These are phyloP conservation scores for Trichoderma sp. DNA, from an alignment of 2,329 filamentous ascomycete genomes.

Conservation along the genomic window DNA sequence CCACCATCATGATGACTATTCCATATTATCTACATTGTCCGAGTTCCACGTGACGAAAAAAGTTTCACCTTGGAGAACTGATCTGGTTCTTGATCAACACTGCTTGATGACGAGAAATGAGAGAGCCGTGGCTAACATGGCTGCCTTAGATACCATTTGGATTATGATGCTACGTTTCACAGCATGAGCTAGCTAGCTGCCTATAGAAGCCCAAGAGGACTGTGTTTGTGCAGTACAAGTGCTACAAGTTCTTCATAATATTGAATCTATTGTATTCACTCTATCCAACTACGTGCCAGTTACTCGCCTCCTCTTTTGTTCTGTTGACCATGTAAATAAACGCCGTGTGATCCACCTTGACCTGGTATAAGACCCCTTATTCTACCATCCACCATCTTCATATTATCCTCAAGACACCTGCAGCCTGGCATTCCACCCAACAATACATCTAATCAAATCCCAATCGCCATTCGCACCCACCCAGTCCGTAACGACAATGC, in stretches of 20 bases:
- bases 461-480: conserved; percentile 85
- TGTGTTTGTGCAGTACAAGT: background rate
- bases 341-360: background rate
- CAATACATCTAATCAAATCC: conserved; percentile 83
- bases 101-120: background rate
- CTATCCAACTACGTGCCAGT: background rate
- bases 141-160: background rate
- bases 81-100: conserved; percentile 35
- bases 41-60: conserved; percentile 59
- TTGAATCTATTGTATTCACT: background rate
- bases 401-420: conserved; percentile 40
- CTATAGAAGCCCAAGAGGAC: background rate
- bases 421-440: conserved; percentile 83
- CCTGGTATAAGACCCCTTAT: background rate
- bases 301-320: background rate
- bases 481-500: conserved; percentile 91
- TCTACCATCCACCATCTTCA: background rate
- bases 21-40: conserved; percentile 50
- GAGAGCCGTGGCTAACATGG: background rate
- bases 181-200: background rate
- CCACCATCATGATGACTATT: conserved; percentile 52
- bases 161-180: background rate
- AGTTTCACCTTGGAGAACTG: conserved; percentile 66
- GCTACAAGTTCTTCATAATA: background rate
- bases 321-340: background rate